These are phyloP conservation scores for Leucoagaricus sp. DNA, from an alignment of 1,284 basidiomycete species.

Conservation along the genomic window DNA sequence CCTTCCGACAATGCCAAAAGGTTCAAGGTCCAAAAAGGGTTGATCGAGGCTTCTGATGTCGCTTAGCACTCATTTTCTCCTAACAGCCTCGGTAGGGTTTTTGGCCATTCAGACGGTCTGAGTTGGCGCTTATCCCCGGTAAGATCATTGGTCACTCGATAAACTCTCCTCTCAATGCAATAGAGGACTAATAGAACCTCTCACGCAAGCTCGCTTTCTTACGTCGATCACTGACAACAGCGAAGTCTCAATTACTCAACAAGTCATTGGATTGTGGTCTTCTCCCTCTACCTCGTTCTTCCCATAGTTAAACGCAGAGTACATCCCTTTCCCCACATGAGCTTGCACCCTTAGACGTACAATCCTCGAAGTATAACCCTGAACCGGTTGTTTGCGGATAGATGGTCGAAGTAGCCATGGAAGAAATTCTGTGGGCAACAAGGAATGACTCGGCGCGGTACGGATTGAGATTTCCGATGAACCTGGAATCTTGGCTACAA, in stretches of 20 bases:
- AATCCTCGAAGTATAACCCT: background rate
- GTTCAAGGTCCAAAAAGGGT: background rate
- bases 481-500: background rate
- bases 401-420: background rate
- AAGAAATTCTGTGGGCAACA: background rate
- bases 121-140: background rate
- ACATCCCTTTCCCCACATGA: background rate
- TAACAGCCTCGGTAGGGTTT: background rate
- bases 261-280: background rate
- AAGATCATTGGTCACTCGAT: background rate
- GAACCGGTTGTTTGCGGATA: background rate
- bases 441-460: background rate
- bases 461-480: background rate
- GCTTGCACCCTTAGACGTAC: background rate
- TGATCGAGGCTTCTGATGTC: slow-evolving; percentile 9
- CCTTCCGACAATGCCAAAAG: background rate
- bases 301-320: background rate
- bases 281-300: background rate
- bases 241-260: slow-evolving; percentile 5
- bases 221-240: slow-evolving; percentile 10
- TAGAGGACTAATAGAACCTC: background rate
- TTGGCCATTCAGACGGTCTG: background rate
- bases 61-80: background rate
- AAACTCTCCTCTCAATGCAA: background rate
- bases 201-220: slow-evolving; percentile 4